Base-by-base conservation (phyloP, 1,139 yeast species). In the Kodamaea fungicola region DNA sequence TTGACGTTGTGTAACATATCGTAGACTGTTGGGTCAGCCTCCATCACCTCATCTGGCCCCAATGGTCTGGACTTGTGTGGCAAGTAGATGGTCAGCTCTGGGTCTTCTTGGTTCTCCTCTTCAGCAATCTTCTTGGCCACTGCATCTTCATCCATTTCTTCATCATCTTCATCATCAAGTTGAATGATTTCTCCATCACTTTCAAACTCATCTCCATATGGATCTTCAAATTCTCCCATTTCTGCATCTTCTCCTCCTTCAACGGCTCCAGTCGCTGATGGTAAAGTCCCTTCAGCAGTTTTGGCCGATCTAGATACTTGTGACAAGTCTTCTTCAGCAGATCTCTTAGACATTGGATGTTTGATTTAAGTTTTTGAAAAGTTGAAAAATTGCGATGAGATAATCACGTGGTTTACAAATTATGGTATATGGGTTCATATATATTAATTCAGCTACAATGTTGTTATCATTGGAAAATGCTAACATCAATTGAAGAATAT, bases 1-100 rank as follows among this genome's bases (percentile, higher is more conserved):
- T 86, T 87, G 44, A 92, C 87, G 54, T 87, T 87, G 63, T 92
- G 99, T 42, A 92, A 71, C 97, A 92, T 90, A 54, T 92, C 96
- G 59, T 94, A 92, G 4, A 92, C 96, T 10, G 92, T 72, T 39
- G 96, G 96, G 64, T 92, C 98, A 1, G 98, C 96, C 64, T 92
- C 97, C 57, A 92, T 73, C 7, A 85, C 95, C 66, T 92, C 98
- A 64, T 89, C 95, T 2, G 96, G 95, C 1, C 96, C 97, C 47
- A 92, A 71, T 5, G 96, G 96, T 51, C 79, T 81, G 23, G 94
- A 83, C 62, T 79, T 76, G 57, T 89, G 95, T 21, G 97, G 97
- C 49, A 90, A 70, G 61, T 86, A 90, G 35, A 90, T 62, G 22
- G 73, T 64, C 2, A 72, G 55, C 30, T 58, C 55, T 6, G 42